Conservation (phyloP, 306 rosid genomes). For the Echinosophora koreensis region DNA sequence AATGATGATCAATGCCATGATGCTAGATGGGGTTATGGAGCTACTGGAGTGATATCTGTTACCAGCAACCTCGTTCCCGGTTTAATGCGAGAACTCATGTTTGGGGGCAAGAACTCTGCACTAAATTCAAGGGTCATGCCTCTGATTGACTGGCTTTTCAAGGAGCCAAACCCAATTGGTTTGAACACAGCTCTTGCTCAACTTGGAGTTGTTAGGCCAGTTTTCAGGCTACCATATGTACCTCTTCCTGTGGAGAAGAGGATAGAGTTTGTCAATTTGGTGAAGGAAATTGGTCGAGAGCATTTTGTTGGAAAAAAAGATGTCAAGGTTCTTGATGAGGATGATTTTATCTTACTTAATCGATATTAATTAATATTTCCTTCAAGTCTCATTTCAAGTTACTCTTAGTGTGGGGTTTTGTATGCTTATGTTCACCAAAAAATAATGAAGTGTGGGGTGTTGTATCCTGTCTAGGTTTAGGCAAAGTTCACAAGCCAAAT, state of each 20-base stretch:
- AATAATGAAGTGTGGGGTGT: not conserved
- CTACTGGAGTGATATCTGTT: constrained; percentile 81
- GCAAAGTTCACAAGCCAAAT: not conserved
- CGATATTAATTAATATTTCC: constrained; percentile 15
- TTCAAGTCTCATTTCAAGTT: not conserved
- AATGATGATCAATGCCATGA: constrained; percentile 79
- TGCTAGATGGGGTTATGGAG: constrained; percentile 89
- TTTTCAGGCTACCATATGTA: constrained; percentile 90
- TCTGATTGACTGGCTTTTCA: constrained; percentile 76
- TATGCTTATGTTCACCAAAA: not conserved
- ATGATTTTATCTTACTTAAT: constrained; percentile 50
- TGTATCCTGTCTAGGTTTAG: not conserved
- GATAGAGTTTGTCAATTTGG: constrained; percentile 77
- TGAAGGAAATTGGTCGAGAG: constrained; percentile 73
- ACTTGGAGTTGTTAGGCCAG: constrained; percentile 89
- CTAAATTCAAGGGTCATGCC: constrained; percentile 71
- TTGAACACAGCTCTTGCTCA: constrained; percentile 88
- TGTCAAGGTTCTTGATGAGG: constrained; percentile 72
- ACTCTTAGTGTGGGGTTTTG: constrained; percentile 8
- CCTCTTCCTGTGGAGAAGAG: constrained; percentile 81
- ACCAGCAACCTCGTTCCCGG: constrained; percentile 81
- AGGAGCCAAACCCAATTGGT: constrained; percentile 75
- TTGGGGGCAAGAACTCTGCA: constrained; percentile 64
- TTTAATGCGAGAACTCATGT: constrained; percentile 74
- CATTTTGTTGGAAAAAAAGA: constrained; percentile 77